Evolutionary conservation across 768 basidiomycete species (phyloP), one percentile per base, ranked within the genome.

Genomic region (Lactarius trivialis): DNA sequence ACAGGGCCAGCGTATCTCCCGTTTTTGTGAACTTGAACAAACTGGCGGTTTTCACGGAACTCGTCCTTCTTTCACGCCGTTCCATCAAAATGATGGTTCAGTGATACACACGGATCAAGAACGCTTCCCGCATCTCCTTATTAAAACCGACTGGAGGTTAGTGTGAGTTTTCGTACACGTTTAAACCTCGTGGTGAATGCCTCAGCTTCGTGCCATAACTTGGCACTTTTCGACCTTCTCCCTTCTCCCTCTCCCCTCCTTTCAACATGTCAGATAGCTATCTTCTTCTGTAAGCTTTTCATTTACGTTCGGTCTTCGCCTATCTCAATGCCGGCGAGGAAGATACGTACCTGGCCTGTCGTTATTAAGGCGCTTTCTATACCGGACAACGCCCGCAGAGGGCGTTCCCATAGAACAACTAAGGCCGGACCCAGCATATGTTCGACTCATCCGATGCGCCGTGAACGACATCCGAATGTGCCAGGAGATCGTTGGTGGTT

Each of bases 381-480:
- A 60, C 45, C 34, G 58, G 62, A 39, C 33, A 15, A 39, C 43
- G 30, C 48, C 53, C 30, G 33, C 53, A 17, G 37, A 59, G 39
- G 53, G 53, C 11, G 53, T 63, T 5, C 36, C 53, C 30, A 26
- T 60, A 12, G 62, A 59, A 15, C 28, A 55, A 30, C 45, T 63
- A 41, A 36, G 32, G 4, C 62, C 58, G 14, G 53, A 54, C 37
- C 6, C 26, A 0, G 2, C 21, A 17, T 59, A 63, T n/a, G 53
- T 59, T 24, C 58, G 15, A 28, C 15, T 19, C 45, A 55, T 56
- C 36, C 30, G 55, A 24, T 19, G 30, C 24, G 57, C 58, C 37
- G 53, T 51, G 19, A 26, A 55, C 12, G 58, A 63, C 53, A 63
- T 63, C 48, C 62, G 58, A 21, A 39, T 63, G 21, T 55, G 62